Conservation (phyloP, 1,284 basidiomycete genomes). For the Marasmius sp. region DNA sequence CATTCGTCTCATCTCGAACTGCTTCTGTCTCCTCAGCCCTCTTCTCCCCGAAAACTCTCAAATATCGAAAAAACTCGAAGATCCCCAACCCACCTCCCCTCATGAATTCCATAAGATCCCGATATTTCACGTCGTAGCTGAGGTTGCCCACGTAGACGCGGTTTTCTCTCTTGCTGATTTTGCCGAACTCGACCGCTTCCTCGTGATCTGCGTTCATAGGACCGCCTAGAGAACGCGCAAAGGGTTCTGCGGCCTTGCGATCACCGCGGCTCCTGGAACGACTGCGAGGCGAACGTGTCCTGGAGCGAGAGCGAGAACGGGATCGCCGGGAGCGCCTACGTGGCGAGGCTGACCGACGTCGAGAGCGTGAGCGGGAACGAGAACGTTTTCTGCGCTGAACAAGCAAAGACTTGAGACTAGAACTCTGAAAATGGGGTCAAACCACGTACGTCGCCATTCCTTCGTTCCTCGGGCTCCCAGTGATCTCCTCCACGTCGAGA, state of each 20-base stretch:
- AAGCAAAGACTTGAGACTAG: slow-evolving; percentile 12
- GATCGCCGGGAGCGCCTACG: slow-evolving; percentile 57
- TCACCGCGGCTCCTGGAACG: slow-evolving; percentile 59
- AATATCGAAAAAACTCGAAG: slow-evolving; percentile 50
- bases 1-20: slow-evolving; percentile 17
- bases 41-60: slow-evolving; percentile 28
- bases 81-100: slow-evolving; percentile 95
- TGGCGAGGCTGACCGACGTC: slow-evolving; percentile 65
- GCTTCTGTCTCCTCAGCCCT: slow-evolving; percentile 27
- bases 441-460: slow-evolving; percentile 57
- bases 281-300: slow-evolving; percentile 52
- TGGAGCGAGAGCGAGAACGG: slow-evolving; percentile 55
- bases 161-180: slow-evolving; percentile 95
- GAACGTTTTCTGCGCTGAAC: slow-evolving; percentile 47
- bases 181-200: slow-evolving; percentile 88
- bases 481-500: slow-evolving; percentile 55
- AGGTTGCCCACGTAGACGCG: slow-evolving; percentile 98
- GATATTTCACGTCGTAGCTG: slow-evolving; percentile 96
- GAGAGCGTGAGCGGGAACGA: slow-evolving; percentile 63
- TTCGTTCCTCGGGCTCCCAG: slow-evolving; percentile 75
- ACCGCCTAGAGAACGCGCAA: slow-evolving; percentile 80
- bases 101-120: slow-evolving; percentile 98
- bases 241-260: slow-evolving; percentile 60
- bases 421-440: not conserved
- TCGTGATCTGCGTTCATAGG: slow-evolving; percentile 90